These are phyloP conservation scores for Omphalotus guepiniiformis DNA, from an alignment of 768 basidiomycete genomes.

Conservation along the genomic window DNA sequence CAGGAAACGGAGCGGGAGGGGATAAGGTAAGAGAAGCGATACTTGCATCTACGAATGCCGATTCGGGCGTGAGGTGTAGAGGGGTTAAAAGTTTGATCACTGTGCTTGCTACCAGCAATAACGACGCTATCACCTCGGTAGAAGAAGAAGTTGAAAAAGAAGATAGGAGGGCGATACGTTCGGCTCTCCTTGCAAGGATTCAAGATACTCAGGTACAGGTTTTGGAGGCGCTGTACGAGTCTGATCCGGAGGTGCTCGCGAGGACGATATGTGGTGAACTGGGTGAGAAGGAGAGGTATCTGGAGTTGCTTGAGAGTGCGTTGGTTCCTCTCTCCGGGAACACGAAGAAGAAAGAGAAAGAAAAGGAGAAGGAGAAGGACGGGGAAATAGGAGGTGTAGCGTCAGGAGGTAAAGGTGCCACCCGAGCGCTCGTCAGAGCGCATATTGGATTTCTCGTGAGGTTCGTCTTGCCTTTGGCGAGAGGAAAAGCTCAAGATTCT, in stretches of 20 bases:
- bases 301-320: slow-evolving; percentile 36
- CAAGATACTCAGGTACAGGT: slow-evolving; percentile 61
- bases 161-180: no score
- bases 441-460: slow-evolving; percentile 56
- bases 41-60: slow-evolving; percentile 57
- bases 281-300: slow-evolving; percentile 41
- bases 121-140: slow-evolving; percentile 7
- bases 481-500: slow-evolving; percentile 38
- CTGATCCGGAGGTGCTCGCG: slow-evolving; percentile 26
- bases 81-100: slow-evolving; percentile 57
- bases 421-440: slow-evolving; percentile 46
- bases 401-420: slow-evolving; percentile 16
- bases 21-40: slow-evolving; percentile 1
- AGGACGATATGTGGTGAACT: slow-evolving; percentile 19
- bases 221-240: slow-evolving; percentile 61
- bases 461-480: no score
- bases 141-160: slow-evolving; percentile 36
- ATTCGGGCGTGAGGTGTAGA: slow-evolving; percentile 50
- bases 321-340: no score
- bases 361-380: no score
- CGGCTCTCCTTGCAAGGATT: slow-evolving; percentile 63
- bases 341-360: no score
- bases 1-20: no score
- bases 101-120: slow-evolving; percentile 26
- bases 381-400: no score